Conservation (phyloP, 345 rosid genomes). For the Linum trigynum region DNA sequence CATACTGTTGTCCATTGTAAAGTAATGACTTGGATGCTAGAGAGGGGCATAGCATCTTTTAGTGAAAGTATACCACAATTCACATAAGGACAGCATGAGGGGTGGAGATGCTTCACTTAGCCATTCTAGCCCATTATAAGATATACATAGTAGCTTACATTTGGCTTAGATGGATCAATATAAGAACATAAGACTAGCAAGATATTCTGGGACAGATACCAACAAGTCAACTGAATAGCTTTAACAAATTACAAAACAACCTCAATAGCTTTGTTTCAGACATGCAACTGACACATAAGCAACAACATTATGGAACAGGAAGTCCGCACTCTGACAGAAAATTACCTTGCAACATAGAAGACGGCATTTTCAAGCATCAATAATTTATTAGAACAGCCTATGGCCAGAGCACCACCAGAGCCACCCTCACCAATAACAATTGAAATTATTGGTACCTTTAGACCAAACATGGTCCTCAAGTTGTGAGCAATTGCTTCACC, state of each 20-base stretch:
- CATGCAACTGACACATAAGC: not conserved
- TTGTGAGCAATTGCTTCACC: slow-evolving; percentile 97
- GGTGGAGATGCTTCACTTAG: not conserved
- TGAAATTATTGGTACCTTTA: slow-evolving; percentile 87
- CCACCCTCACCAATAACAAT: slow-evolving; percentile 99
- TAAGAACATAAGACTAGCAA: not conserved
- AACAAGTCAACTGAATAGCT: not conserved
- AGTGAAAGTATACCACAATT: no score
- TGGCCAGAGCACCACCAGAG: slow-evolving; percentile 98
- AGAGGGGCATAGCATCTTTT: not conserved
- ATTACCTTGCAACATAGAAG: slow-evolving; percentile 94
- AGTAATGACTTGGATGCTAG: not conserved
- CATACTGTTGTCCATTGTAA: no score
- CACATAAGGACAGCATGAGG: no score
- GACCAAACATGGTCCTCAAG: slow-evolving; percentile 90
- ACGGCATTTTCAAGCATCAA: slow-evolving; percentile 95
- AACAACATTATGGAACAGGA: not conserved
- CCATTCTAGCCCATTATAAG: not conserved
- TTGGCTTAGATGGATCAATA: not conserved
- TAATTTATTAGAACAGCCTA: slow-evolving; percentile 87
- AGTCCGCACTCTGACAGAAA: not conserved
- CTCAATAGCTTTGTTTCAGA: not conserved
- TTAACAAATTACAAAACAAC: not conserved
- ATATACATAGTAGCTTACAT: not conserved
- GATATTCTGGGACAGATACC: not conserved